Evolutionary conservation across 495 filamentous ascomycete genomes (phyloP).

Genomic region (Lindgomyces ingoldianus): DNA sequence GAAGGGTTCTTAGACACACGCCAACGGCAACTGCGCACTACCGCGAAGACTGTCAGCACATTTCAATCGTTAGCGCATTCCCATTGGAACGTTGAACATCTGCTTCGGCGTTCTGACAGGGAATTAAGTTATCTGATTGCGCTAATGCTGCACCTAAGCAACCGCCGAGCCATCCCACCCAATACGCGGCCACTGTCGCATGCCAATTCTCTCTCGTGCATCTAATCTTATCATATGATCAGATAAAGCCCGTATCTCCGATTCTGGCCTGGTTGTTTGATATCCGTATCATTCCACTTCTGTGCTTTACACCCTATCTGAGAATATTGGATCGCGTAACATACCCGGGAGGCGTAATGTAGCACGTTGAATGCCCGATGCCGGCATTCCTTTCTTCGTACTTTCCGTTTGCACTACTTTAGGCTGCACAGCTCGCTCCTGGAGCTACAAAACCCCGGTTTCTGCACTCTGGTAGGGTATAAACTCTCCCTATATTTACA

Average conservation of each 20-base stretch:
- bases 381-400: neutral
- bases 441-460: slow-evolving; percentile 10
- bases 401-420: neutral
- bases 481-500: neutral
- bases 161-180: neutral
- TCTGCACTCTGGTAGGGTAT: neutral
- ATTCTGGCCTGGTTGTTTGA: slow-evolving; percentile 8
- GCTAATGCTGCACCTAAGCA: slow-evolving; percentile 14
- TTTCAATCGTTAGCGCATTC: neutral
- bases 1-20: neutral
- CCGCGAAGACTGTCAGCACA: neutral
- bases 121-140: slow-evolving; percentile 21
- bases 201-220: neutral
- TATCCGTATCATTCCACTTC: slow-evolving; percentile 4
- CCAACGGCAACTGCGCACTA: neutral
- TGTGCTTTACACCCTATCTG: neutral
- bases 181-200: neutral
- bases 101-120: neutral
- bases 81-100: slow-evolving; percentile 1
- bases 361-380: neutral
- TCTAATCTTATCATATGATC: slow-evolving; percentile 32
- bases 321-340: neutral
- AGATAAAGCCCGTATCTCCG: slow-evolving; percentile 32
- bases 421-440: no score
- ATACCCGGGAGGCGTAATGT: neutral